A percentile compares a stretch with the other conserved stretches of the same genome.
These are phyloP conservation scores for Kregervanrija delftensis DNA, from an alignment of 805 yeast species.

Conservation along the genomic window DNA sequence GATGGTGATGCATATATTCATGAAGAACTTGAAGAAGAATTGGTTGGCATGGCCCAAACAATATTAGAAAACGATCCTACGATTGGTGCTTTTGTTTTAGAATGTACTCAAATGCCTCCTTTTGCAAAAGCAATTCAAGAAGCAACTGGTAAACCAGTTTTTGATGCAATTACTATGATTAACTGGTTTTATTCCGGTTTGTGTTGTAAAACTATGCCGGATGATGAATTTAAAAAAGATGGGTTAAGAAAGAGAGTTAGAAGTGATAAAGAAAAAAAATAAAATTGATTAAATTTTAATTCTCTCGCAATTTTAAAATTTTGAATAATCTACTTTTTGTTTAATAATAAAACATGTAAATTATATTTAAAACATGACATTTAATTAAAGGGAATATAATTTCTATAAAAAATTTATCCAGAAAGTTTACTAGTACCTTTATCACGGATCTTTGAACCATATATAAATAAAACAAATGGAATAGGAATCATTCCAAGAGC, in stretches of 20 bases:
- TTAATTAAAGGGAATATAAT: no score
- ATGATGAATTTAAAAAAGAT: conserved; percentile 16
- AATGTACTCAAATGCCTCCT: conserved; percentile 33
- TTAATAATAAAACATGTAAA: no score
- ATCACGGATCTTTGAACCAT: conserved; percentile 37
- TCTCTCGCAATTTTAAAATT: not conserved
- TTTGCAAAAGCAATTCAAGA: conserved; percentile 22
- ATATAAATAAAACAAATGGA: conserved; percentile 49
- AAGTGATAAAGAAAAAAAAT: conserved; percentile 18
- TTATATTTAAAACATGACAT: no score
- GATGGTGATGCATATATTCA: conserved; percentile 20
- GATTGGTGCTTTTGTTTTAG: conserved; percentile 27
- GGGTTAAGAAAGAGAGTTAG: conserved; percentile 21
- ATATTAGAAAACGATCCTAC: conserved; percentile 15
- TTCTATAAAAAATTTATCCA: no score
- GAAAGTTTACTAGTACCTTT: conserved; percentile 9
- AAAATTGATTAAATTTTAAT: not conserved
- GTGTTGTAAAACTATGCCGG: conserved; percentile 13
- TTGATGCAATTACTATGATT: conserved; percentile 27
- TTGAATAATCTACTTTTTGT: no score
- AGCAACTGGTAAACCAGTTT: conserved; percentile 25
- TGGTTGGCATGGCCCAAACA: conserved; percentile 18
- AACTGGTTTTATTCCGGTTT: conserved; percentile 28
- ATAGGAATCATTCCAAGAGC: conserved; percentile 55
- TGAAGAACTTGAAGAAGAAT: conserved; percentile 21